Percentiles rank a stretch among this genome's conserved stretches.
Evolutionary conservation across 306 rosid genomes (phyloP).

Genomic region (Calophaca sinica): DNA sequence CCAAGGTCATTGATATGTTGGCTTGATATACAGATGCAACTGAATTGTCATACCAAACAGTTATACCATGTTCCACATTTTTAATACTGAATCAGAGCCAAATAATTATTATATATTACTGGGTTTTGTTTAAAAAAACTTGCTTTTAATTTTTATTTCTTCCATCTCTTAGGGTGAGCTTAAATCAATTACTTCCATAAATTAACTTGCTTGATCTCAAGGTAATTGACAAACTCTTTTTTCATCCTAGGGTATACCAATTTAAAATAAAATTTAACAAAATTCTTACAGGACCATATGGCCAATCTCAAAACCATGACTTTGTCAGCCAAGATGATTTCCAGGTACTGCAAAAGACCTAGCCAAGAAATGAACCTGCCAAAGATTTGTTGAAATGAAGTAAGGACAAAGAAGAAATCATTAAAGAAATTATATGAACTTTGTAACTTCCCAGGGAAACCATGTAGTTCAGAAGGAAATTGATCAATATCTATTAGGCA

Average conservation of each 20-base stretch:
- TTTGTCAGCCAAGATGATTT: constrained; percentile 94
- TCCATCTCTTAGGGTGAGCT: constrained; percentile 7
- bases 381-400: constrained; percentile 39
- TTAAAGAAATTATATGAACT: constrained; percentile 26
- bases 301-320: constrained; percentile 98
- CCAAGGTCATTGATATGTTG: constrained; percentile 30
- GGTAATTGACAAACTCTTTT: not conserved
- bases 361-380: constrained; percentile 94
- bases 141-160: not conserved
- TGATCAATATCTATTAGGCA: not conserved
- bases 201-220: constrained; percentile 12
- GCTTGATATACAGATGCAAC: constrained; percentile 17
- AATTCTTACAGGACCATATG: constrained; percentile 92
- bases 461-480: constrained; percentile 1
- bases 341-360: constrained; percentile 94
- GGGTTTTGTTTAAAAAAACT: constrained; percentile 9
- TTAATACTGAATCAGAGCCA: constrained; percentile 3
- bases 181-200: constrained; percentile 16
- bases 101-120: constrained; percentile 18
- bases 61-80: not conserved
- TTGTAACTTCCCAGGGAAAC: constrained; percentile 30
- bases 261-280: not conserved
- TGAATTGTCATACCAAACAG: constrained; percentile 11
- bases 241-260: not conserved
- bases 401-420: constrained; percentile 29